phyloP scores from a whole-genome alignment of 805 yeast species.

The Yamadazyma nakazawae region DNA sequence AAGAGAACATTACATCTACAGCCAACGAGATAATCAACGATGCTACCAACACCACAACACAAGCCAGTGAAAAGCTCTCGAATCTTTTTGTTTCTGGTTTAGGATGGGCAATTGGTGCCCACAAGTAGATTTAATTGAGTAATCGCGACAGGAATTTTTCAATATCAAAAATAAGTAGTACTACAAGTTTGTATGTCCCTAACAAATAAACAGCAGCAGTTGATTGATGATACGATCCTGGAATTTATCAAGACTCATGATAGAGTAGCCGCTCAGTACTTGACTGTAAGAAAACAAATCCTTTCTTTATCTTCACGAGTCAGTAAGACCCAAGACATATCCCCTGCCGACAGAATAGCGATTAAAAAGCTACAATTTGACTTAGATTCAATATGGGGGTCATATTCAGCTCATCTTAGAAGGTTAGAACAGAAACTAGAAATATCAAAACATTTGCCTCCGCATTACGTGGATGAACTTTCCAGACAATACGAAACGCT shows the following conservation, averaged over 20 bases:
- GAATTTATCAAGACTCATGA: slow-evolving; percentile 32
- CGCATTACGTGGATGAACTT: slow-evolving; percentile 19
- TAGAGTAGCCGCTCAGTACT: slow-evolving; percentile 29
- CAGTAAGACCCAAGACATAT: neutral
- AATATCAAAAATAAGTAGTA: neutral
- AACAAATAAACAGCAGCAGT: slow-evolving; percentile 28
- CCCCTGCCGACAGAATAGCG: slow-evolving; percentile 8
- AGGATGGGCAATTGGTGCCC: slow-evolving; percentile 66
- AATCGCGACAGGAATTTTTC: slow-evolving; percentile 15
- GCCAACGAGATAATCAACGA: slow-evolving; percentile 29
- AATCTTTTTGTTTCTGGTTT: slow-evolving; percentile 52
- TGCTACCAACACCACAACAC: slow-evolving; percentile 29
- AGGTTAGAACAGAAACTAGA: slow-evolving; percentile 19
- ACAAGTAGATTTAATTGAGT: too few relatives aligned
- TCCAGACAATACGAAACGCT: slow-evolving; percentile 21
- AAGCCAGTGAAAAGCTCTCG: slow-evolving; percentile 46
- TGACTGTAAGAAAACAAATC: slow-evolving; percentile 32
- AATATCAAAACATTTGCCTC: slow-evolving; percentile 12
- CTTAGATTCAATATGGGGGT: slow-evolving; percentile 23
- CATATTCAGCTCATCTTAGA: slow-evolving; percentile 25
- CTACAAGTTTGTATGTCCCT: slow-evolving; percentile 17
- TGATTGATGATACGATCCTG: slow-evolving; percentile 29
- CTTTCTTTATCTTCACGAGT: slow-evolving; percentile 13
- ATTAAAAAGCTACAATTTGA: slow-evolving; percentile 25
- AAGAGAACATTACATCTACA: slow-evolving; percentile 9